Evolutionary conservation across 345 rosid genomes (phyloP), one percentile per base, ranked within the genome.

Genomic region (Garcia nutans): DNA sequence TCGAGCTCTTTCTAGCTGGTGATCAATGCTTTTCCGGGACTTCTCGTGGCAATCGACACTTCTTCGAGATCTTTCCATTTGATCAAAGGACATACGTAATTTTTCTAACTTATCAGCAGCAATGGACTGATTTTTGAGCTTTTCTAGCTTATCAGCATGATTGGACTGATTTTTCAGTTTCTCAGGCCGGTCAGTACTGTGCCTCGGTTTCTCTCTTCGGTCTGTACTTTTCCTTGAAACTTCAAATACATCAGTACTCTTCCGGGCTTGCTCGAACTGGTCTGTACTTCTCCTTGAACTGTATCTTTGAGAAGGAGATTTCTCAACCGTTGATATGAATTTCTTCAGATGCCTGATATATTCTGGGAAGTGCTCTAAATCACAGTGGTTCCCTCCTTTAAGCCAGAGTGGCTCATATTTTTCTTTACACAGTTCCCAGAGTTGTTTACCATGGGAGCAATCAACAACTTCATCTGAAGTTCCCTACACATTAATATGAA

Each of bases 381-480:
- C 87, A 65, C 98, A 92, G 80, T 94, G 98, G 72, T 89, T 91
- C 67, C 99, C 99, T 20, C 94, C 97, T 81, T 86, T 88, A 74
- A 93, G 83, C 99, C 99, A 95, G 75, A 95, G 73, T 16, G 99
- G 99, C 58, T 95, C 99, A 50, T 95, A 93, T 80, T 93, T 93
- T 85, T 89, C 95, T 77, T 89, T 89, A 88, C 97, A 95, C n/a
- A 95, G 88, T 69, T 95, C 97, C 99, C 99, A 93, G 8, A 95
- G 92, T 71, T 91, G 97, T 88, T 86, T 95, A 45, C 99, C 99
- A 61, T 95, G 97, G 20, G 97, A 93, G 79, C 90, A 95, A 81
- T 93, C 96, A 23, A 95, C 99, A 44, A 93, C 99, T 75, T 95
- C 97, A 64, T 95, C 97, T 2, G 92, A 82, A 42, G 97, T 95